phyloP scores from a whole-genome alignment of 441 rosid species.

The Aquilaria agallochum region DNA sequence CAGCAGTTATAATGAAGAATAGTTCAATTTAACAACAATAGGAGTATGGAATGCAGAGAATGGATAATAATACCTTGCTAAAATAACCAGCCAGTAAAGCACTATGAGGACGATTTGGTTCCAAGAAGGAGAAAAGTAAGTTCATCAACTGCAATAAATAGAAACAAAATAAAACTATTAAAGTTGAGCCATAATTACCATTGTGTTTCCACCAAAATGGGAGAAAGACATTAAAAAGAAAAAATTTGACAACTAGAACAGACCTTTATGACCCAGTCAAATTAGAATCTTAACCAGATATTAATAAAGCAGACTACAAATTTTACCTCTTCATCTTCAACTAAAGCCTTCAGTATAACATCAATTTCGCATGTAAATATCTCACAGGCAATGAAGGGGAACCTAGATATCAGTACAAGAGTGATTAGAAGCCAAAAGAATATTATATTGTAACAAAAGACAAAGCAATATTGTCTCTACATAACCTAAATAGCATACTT shows the following conservation, averaged over 20 bases:
- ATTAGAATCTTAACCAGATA: too few relatives aligned
- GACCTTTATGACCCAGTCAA: background rate
- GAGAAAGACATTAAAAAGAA: background rate
- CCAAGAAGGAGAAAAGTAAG: constrained; percentile 91
- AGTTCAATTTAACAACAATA: background rate
- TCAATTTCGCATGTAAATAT: constrained; percentile 98
- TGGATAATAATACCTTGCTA: constrained; percentile 63
- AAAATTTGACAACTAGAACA: background rate
- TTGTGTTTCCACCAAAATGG: constrained; percentile 5
- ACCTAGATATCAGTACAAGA: constrained; percentile 46
- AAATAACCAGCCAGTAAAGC: constrained; percentile 96
- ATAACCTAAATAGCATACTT: constrained; percentile 47
- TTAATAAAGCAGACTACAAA: background rate
- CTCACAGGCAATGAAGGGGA: constrained; percentile 95
- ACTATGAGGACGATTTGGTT: constrained; percentile 83
- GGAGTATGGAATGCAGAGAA: constrained; percentile 5
- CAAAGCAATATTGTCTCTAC: constrained; percentile 5
- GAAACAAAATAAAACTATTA: constrained; percentile 4
- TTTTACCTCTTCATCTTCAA: constrained; percentile 90
- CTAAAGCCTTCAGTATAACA: constrained; percentile 79
- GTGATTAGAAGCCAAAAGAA: constrained; percentile 10
- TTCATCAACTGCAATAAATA: constrained; percentile 72
- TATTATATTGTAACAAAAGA: constrained; percentile 8
- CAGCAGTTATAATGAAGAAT: background rate
- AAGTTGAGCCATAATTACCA: background rate